Evolutionary conservation across 1,139 yeast species (phyloP).

Genomic region (Oligophagozyma castellii): DNA sequence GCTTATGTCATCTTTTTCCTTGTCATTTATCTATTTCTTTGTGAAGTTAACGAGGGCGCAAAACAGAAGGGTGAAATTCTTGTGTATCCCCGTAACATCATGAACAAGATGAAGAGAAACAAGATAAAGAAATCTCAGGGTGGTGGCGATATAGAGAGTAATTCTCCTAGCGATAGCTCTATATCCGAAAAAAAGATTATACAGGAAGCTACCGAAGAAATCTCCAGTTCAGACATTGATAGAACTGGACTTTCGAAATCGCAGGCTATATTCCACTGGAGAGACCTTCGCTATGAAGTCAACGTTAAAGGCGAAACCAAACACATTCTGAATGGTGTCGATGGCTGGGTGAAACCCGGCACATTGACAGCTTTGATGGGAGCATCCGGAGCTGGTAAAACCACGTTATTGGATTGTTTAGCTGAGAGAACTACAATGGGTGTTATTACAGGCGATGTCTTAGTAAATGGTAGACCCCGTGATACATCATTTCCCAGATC

Average conservation of each 20-base stretch:
- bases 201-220: conserved; percentile 3
- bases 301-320: conserved; percentile 23
- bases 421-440: conserved; percentile 43
- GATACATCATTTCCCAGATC: conserved; percentile 38
- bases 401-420: conserved; percentile 45
- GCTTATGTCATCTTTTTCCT: conserved; percentile 46
- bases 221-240: conserved; percentile 4
- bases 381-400: conserved; percentile 63
- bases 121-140: too few relatives aligned
- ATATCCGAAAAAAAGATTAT: conserved; percentile 5
- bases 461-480: conserved; percentile 38
- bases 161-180: conserved; percentile 2
- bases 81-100: conserved; percentile 37
- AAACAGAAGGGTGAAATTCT: conserved; percentile 64
- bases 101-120: conserved; percentile 24
- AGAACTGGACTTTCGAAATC: conserved; percentile 5
- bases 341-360: conserved; percentile 42
- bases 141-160: conserved; percentile 12
- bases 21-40: conserved; percentile 36
- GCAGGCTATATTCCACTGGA: conserved; percentile 31
- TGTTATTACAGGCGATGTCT: conserved; percentile 43
- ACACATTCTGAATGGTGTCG: conserved; percentile 32
- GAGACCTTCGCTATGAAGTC: conserved; percentile 31
- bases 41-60: conserved; percentile 48
- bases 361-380: conserved; percentile 54